A percentile compares a stretch with the other conserved stretches of the same genome.
Conservation (phyloP, 805 yeast genomes). For the Teunomyces aglyptinius region DNA sequence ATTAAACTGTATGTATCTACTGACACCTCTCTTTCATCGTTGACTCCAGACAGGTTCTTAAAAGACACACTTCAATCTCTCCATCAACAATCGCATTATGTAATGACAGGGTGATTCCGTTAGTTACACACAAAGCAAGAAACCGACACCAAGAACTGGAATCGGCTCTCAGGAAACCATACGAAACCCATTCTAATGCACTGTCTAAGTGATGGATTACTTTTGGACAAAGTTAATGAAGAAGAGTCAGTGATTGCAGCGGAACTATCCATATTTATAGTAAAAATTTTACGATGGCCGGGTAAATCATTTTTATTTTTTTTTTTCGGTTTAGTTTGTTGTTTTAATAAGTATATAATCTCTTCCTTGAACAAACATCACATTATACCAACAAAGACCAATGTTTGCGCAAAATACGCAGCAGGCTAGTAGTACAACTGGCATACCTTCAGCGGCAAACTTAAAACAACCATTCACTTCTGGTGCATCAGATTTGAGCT, state of each 20-base stretch:
- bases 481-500: conserved; percentile 6
- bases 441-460: background rate
- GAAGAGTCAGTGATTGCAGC: conserved; percentile 13
- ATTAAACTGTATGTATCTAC: conserved; percentile 37
- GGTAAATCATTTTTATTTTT: conserved; percentile 8
- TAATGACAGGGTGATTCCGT: conserved; percentile 21
- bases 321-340: background rate
- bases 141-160: conserved; percentile 26
- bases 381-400: background rate
- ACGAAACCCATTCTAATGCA: conserved; percentile 42
- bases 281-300: conserved; percentile 7
- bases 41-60: conserved; percentile 52
- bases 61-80: conserved; percentile 39
- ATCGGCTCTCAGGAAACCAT: conserved; percentile 6
- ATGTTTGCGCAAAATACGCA: conserved; percentile 1
- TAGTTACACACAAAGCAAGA: conserved; percentile 20
- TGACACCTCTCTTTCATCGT: conserved; percentile 53
- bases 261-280: background rate
- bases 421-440: background rate
- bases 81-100: conserved; percentile 48
- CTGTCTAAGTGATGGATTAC: conserved; percentile 70
- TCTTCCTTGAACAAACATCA: background rate
- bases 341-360: background rate
- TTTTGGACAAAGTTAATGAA: conserved; percentile 62
- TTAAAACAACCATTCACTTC: background rate